Conservation (phyloP, 805 yeast genomes). For the Monosporozyma unispora region DNA sequence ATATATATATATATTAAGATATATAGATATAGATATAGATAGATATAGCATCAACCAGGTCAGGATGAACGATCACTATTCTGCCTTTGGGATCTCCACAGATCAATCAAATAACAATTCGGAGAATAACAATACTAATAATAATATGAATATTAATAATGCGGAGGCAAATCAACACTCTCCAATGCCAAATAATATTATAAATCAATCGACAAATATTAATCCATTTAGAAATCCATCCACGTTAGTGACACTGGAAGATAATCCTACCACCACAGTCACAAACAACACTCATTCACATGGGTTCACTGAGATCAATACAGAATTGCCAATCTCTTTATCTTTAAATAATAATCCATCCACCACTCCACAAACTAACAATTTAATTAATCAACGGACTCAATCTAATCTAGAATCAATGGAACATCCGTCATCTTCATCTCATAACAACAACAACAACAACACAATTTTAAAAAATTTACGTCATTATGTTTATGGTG, state of each 20-base stretch:
- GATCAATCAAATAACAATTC: too few relatives aligned
- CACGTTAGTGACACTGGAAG: too few relatives aligned
- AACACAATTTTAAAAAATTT: constrained; percentile 19
- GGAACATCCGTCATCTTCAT: neutral
- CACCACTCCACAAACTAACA: constrained; percentile 2
- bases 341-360: constrained; percentile 6
- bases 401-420: constrained; percentile 4
- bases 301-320: neutral
- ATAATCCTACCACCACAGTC: neutral
- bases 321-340: constrained; percentile 4
- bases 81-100: constrained; percentile 8
- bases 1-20: too few relatives aligned
- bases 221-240: too few relatives aligned
- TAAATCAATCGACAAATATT: neutral
- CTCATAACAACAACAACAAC: neutral
- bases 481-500: constrained; percentile 31
- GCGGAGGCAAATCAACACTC: too few relatives aligned
- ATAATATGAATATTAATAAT: constrained; percentile 1
- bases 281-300: neutral
- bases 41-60: neutral
- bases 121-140: constrained; percentile 1
- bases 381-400: neutral
- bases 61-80: neutral
- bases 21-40: too few relatives aligned
- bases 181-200: constrained; percentile 11